Percentiles rank a stretch among this genome's conserved stretches.
Evolutionary conservation across 768 basidiomycete genomes (phyloP).

Genomic region (Rhodosporidiobolus odoratus): DNA sequence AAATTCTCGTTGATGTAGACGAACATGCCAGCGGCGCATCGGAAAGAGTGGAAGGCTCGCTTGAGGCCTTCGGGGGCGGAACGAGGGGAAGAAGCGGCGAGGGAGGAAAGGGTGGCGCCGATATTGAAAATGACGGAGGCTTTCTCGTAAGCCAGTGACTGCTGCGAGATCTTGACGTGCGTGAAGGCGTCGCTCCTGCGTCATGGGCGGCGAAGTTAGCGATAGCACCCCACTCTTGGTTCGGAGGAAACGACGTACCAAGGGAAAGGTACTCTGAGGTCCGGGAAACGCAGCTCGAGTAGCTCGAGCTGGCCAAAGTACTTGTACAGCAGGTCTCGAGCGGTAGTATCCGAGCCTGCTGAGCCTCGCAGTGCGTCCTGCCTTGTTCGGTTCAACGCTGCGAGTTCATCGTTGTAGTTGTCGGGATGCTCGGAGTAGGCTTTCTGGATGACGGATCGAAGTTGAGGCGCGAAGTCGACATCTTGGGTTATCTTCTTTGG

Average conservation of each 20-base stretch:
- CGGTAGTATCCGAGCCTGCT: conserved; percentile 80
- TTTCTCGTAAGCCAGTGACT: conserved; percentile 96
- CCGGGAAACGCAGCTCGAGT: conserved; percentile 90
- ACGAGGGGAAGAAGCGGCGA: conserved; percentile 77
- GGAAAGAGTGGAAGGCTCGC: conserved; percentile 84
- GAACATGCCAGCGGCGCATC: conserved; percentile 88
- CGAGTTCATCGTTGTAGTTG: conserved; percentile 75
- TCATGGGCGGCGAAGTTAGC: not conserved
- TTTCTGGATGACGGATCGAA: conserved; percentile 75
- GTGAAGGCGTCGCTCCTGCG: conserved; percentile 89
- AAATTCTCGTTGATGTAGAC: conserved; percentile 99
- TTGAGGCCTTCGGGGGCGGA: conserved; percentile 88
- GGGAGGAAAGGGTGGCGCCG: conserved; percentile 84
- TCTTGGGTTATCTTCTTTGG: conserved; percentile 93
- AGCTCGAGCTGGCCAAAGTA: conserved; percentile 99
- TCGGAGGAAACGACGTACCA: conserved; percentile 51
- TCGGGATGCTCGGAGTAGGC: conserved; percentile 93
- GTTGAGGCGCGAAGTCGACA: conserved; percentile 89
- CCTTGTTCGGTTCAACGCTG: conserved; percentile 76
- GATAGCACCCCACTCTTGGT: not conserved
- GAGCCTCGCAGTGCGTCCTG: conserved; percentile 88
- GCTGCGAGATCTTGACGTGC: conserved; percentile 79
- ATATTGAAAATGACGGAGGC: conserved; percentile 96
- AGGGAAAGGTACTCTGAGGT: conserved; percentile 90
- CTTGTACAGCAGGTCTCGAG: conserved; percentile 91